These are phyloP conservation scores for Teunomyces stri DNA, from an alignment of 805 yeast genomes.

Conservation along the genomic window DNA sequence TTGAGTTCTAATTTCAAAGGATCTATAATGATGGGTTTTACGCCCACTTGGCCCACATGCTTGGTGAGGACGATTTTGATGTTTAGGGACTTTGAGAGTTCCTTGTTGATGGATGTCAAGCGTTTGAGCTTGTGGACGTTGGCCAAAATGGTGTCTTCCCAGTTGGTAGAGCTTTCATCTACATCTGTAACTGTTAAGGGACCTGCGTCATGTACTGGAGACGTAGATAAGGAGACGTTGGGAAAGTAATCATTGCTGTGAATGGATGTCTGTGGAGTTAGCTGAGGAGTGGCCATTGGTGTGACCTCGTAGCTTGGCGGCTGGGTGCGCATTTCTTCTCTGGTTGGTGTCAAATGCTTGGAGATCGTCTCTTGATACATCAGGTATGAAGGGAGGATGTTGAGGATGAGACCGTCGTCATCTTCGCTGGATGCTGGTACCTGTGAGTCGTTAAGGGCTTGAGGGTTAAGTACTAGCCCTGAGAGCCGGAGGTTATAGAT, in stretches of 20 bases:
- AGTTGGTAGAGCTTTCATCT: constrained; percentile 17
- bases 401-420: constrained; percentile 27
- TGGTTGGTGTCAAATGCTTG: constrained; percentile 31
- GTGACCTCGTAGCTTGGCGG: constrained; percentile 37
- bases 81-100: constrained; percentile 22
- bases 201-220: constrained; percentile 8
- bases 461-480: constrained; percentile 6
- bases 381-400: constrained; percentile 40
- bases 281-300: constrained; percentile 15
- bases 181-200: constrained; percentile 7
- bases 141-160: constrained; percentile 37
- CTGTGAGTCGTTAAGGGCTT: constrained; percentile 1
- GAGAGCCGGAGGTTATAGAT: constrained; percentile 19
- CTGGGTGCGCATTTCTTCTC: constrained; percentile 22
- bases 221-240: constrained; percentile 16
- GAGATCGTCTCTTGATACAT: constrained; percentile 41
- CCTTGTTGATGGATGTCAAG: constrained; percentile 28
- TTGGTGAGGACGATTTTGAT: constrained; percentile 33
- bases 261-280: constrained; percentile 5
- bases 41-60: constrained; percentile 31
- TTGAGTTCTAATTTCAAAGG: constrained; percentile 29
- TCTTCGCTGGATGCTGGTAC: constrained; percentile 7
- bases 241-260: constrained; percentile 17
- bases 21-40: constrained; percentile 28
- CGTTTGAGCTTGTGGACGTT: constrained; percentile 34